These are phyloP conservation scores for Malassezia sympodialis DNA, from an alignment of 1,284 basidiomycete species.

Conservation along the genomic window DNA sequence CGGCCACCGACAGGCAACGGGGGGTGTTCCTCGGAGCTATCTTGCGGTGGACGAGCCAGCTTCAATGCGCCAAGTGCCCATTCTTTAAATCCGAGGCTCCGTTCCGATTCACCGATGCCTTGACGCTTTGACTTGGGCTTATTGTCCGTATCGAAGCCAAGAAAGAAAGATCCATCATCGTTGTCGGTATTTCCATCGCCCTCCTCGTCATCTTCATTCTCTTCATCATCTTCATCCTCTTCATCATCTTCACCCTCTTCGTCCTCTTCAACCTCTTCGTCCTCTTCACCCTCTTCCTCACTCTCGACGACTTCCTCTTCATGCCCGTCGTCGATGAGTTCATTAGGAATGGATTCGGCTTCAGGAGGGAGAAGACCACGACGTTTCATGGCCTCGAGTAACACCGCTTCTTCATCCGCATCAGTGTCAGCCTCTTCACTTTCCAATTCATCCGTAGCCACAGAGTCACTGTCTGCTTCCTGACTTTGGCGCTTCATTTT, in stretches of 20 bases:
- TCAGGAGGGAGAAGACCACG: constrained; percentile 22
- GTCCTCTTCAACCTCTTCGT: constrained; percentile 11
- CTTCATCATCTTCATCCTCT: constrained; percentile 17
- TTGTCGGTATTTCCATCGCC: constrained; percentile 9
- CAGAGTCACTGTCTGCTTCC: constrained; percentile 3
- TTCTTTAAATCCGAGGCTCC: constrained; percentile 39
- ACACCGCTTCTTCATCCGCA: constrained; percentile 32
- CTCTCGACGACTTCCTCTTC: neutral
- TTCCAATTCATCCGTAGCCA: constrained; percentile 9
- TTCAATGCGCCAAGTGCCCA: constrained; percentile 41
- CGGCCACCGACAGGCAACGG: constrained; percentile 39
- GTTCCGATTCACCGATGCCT: constrained; percentile 25
- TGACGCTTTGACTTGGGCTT: neutral
- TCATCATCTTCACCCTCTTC: constrained; percentile 17
- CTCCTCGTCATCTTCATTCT: constrained; percentile 12
- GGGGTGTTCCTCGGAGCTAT: constrained; percentile 2
- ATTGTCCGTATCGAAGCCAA: constrained; percentile 5
- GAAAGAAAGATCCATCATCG: neutral
- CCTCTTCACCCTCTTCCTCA: neutral
- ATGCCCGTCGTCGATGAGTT: neutral
- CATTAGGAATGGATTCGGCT: neutral
- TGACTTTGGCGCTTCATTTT: neutral
- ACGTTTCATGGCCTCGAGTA: constrained; percentile 38
- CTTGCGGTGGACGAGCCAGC: constrained; percentile 15
- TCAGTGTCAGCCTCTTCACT: constrained; percentile 29